Evolutionary conservation across 345 rosid genomes (phyloP).

Genomic region (Syzygium jambos): DNA sequence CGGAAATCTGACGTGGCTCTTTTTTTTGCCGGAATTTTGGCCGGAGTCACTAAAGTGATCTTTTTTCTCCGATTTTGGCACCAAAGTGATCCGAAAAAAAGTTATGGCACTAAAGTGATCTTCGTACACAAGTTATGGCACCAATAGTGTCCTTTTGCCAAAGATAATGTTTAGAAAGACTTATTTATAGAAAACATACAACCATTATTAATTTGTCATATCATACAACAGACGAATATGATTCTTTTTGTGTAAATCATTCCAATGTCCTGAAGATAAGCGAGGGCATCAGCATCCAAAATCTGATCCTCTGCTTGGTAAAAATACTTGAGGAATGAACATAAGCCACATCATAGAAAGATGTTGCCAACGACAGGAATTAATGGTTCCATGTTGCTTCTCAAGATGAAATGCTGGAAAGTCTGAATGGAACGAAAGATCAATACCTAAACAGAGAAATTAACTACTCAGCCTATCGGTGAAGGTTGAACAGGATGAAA

Average conservation of each 20-base stretch:
- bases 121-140: too few relatives aligned
- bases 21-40: too few relatives aligned
- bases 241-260: neutral
- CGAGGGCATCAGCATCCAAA: neutral
- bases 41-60: too few relatives aligned
- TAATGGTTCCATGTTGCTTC: neutral
- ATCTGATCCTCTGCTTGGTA: neutral
- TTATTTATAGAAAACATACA: neutral
- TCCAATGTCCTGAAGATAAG: neutral
- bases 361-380: neutral
- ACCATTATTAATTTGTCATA: neutral
- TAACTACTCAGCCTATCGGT: neutral
- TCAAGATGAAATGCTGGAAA: neutral
- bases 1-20: too few relatives aligned
- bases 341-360: neutral
- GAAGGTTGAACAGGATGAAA: neutral
- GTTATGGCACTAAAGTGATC: too few relatives aligned
- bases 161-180: neutral
- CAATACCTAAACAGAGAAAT: neutral
- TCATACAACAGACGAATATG: neutral
- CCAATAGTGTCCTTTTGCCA: too few relatives aligned
- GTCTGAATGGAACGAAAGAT: neutral
- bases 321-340: neutral
- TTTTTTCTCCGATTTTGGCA: too few relatives aligned
- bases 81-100: too few relatives aligned